Percentiles rank a stretch among this genome's conserved stretches.
Evolutionary conservation across 208 protist species (phyloP).

Genomic region (Leishmania aethiopica): DNA sequence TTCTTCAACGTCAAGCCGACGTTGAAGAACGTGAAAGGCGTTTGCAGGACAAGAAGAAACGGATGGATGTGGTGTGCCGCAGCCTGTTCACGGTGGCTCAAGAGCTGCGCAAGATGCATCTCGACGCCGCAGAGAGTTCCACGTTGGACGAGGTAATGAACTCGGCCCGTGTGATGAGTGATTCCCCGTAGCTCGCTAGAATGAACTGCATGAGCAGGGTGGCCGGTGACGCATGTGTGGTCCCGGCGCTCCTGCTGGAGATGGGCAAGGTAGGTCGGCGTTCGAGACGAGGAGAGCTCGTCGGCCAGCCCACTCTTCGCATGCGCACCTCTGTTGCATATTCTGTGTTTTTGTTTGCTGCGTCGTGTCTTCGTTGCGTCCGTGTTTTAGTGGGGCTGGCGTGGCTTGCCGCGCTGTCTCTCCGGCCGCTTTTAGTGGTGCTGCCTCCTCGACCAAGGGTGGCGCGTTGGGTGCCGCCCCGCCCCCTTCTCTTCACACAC

Average conservation of each 20-base stretch:
- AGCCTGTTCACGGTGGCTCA: slow-evolving; percentile 38
- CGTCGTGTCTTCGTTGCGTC: not conserved
- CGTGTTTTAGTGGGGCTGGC: not conserved
- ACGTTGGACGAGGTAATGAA: slow-evolving; percentile 15
- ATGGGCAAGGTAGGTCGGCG: not conserved
- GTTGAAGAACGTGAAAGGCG: slow-evolving; percentile 23
- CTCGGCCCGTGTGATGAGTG: slow-evolving; percentile 10
- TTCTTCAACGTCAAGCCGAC: slow-evolving; percentile 19
- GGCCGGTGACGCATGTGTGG: not conserved
- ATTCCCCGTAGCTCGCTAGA: not conserved
- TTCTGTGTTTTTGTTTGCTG: not conserved
- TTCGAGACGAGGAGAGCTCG: not conserved
- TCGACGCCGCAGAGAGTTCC: not conserved
- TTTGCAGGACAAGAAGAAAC: slow-evolving; percentile 16
- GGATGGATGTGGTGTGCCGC: slow-evolving; percentile 27
- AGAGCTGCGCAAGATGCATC: slow-evolving; percentile 34
- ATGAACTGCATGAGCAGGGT: not conserved
- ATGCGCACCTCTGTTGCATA: not conserved
- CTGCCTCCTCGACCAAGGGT: not conserved
- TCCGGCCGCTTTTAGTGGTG: not conserved
- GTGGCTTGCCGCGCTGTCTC: not conserved
- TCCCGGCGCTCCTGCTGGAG: not conserved
- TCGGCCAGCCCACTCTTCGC: not conserved
- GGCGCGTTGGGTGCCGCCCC: not conserved
- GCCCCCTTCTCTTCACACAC: not conserved